Percentiles rank a stretch among this genome's conserved stretches.
phyloP scores from a whole-genome alignment of 768 basidiomycete genomes.

The Ramaria rubella region DNA sequence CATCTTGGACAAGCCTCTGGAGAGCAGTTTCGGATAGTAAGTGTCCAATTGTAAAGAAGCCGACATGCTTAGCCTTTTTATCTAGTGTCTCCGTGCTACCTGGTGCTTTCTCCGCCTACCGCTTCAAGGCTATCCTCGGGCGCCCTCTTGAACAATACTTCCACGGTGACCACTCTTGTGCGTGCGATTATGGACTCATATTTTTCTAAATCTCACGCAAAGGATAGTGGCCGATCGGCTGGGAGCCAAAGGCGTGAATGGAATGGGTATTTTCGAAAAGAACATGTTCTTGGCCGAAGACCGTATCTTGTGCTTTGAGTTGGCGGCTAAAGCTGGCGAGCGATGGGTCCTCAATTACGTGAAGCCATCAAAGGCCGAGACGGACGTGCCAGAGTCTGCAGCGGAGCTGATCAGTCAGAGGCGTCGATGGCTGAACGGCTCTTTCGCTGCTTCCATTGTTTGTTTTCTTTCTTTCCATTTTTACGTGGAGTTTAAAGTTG shows the following conservation, averaged over 20 bases:
- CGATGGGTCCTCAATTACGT: constrained; percentile 89
- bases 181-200: constrained; percentile 7
- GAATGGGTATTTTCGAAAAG: constrained; percentile 97
- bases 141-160: constrained; percentile 54
- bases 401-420: constrained; percentile 92
- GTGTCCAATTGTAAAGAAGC: constrained; percentile 7
- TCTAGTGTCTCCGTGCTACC: constrained; percentile 79
- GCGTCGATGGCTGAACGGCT: constrained; percentile 94
- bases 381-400: constrained; percentile 92
- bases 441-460: constrained; percentile 87
- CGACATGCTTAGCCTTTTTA: not conserved
- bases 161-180: constrained; percentile 34
- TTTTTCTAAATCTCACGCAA: not conserved
- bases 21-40: constrained; percentile 87
- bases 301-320: constrained; percentile 95
- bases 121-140: constrained; percentile 88
- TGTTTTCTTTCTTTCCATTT: constrained; percentile 24
- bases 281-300: constrained; percentile 91
- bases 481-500: not conserved
- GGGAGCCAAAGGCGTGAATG: constrained; percentile 88
- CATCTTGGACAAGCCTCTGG: constrained; percentile 93
- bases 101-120: constrained; percentile 95
- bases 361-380: constrained; percentile 93
- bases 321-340: constrained; percentile 85
- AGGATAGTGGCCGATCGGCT: constrained; percentile 73